Percentiles rank a stretch among this genome's conserved stretches.
Conservation (phyloP, 495 filamentous ascomycete genomes). For the Hypoxylon rickii region DNA sequence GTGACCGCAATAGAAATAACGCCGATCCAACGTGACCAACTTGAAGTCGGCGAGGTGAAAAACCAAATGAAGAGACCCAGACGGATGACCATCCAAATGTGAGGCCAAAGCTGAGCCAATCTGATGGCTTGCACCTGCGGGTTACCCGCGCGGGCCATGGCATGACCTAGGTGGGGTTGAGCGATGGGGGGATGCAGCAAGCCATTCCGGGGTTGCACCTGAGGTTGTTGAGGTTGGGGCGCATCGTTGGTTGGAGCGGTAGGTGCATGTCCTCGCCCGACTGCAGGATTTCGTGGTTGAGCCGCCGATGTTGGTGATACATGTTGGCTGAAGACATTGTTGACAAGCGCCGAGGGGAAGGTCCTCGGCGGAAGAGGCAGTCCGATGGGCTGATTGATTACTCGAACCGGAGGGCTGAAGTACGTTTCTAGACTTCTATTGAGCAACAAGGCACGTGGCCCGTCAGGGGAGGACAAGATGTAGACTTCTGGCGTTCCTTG, state of each 20-base stretch:
- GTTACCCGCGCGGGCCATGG: slow-evolving; percentile 42
- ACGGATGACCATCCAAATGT: slow-evolving; percentile 78
- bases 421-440: slow-evolving; percentile 50
- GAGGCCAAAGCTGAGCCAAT: slow-evolving; percentile 57
- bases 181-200: slow-evolving; percentile 24
- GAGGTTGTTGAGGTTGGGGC: slow-evolving; percentile 49
- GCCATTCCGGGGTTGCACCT: slow-evolving; percentile 29
- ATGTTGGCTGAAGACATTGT: slow-evolving; percentile 8
- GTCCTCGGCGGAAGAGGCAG: slow-evolving; percentile 15
- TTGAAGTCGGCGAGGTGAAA: slow-evolving; percentile 71
- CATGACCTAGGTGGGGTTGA: slow-evolving; percentile 31
- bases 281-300: slow-evolving; percentile 14
- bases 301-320: slow-evolving; percentile 6
- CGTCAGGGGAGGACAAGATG: slow-evolving; percentile 63
- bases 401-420: slow-evolving; percentile 41
- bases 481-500: slow-evolving; percentile 56
- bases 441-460: slow-evolving; percentile 63
- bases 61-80: slow-evolving; percentile 79
- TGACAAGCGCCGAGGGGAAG: slow-evolving; percentile 2
- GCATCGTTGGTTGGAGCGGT: slow-evolving; percentile 36
- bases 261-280: slow-evolving; percentile 1
- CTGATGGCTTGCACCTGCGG: slow-evolving; percentile 50
- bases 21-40: slow-evolving; percentile 69
- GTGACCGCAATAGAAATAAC: slow-evolving; percentile 62
- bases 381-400: slow-evolving; percentile 9